These are phyloP conservation scores for Abrus precatorius DNA, from an alignment of 306 rosid species.

Conservation along the genomic window DNA sequence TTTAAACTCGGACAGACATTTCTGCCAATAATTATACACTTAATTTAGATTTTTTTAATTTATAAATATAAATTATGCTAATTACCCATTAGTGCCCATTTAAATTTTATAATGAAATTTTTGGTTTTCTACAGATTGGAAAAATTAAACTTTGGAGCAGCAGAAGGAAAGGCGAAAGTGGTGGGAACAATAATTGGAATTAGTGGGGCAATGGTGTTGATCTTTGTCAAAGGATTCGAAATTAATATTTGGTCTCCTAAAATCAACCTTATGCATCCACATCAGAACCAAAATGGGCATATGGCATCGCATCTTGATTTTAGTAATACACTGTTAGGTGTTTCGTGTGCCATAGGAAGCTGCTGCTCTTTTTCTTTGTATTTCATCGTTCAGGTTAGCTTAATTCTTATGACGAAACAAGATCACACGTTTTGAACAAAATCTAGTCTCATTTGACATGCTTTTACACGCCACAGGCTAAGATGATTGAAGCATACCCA, in stretches of 20 bases:
- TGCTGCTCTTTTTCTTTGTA: constrained; percentile 48
- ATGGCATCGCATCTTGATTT: background rate
- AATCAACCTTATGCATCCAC: constrained; percentile 45
- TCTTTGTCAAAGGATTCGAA: constrained; percentile 54
- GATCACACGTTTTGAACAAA: too few relatives aligned
- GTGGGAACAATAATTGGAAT: constrained; percentile 52
- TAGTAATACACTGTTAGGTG: constrained; percentile 10
- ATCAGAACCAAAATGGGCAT: constrained; percentile 19
- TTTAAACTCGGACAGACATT: too few relatives aligned
- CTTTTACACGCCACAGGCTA: constrained; percentile 35
- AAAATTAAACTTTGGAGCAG: constrained; percentile 40
- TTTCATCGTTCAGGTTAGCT: constrained; percentile 55
- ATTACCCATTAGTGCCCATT: too few relatives aligned
- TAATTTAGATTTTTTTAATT: too few relatives aligned
- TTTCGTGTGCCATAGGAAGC: constrained; percentile 39
- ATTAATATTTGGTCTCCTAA: constrained; percentile 49
- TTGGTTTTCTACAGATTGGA: constrained; percentile 43
- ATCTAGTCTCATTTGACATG: too few relatives aligned
- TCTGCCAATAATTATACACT: too few relatives aligned
- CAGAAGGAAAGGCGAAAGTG: constrained; percentile 57
- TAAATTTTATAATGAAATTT: too few relatives aligned
- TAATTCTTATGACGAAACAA: too few relatives aligned
- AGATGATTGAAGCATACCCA: constrained; percentile 56
- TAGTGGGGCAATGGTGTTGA: constrained; percentile 60
- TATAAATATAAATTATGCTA: too few relatives aligned